These are phyloP conservation scores for Halophytophthora batemanensis DNA, from an alignment of 352 stramenopile species.

Conservation along the genomic window DNA sequence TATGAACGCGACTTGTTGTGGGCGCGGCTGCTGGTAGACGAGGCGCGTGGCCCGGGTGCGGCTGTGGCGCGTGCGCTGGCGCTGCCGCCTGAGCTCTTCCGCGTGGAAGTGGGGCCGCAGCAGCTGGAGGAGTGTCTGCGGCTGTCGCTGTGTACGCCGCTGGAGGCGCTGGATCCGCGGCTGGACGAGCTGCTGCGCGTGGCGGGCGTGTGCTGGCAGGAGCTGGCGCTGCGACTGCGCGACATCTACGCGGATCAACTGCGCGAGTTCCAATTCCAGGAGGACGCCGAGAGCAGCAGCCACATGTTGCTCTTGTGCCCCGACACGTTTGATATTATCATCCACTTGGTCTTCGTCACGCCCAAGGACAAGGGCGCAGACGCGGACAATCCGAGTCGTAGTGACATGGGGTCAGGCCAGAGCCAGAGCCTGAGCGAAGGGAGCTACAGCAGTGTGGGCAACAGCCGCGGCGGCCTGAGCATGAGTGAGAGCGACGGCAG, in stretches of 20 bases:
- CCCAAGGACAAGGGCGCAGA: constrained; percentile 20
- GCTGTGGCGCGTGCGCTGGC: constrained; percentile 53
- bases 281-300: constrained; percentile 61
- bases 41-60: constrained; percentile 40
- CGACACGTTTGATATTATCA: constrained; percentile 83
- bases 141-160: constrained; percentile 75
- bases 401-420: constrained; percentile 2
- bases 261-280: constrained; percentile 84
- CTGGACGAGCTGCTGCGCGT: constrained; percentile 67
- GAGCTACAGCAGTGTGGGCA: constrained; percentile 7
- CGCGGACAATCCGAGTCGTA: constrained; percentile 6
- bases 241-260: constrained; percentile 78
- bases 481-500: constrained; percentile 8
- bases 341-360: constrained; percentile 76
- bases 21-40: constrained; percentile 77
- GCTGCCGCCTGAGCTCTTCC: constrained; percentile 58
- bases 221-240: constrained; percentile 68
- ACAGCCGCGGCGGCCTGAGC: constrained; percentile 15
- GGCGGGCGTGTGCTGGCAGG: constrained; percentile 71
- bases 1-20: constrained; percentile 86
- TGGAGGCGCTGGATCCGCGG: constrained; percentile 73
- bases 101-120: constrained; percentile 70
- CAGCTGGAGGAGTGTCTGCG: constrained; percentile 83
- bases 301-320: constrained; percentile 82
- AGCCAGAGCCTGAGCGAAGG: constrained; percentile 17